Evolutionary conservation across 306 rosid species (phyloP), one percentile per base, ranked within the genome.

Genomic region (Cucumis sativus): DNA sequence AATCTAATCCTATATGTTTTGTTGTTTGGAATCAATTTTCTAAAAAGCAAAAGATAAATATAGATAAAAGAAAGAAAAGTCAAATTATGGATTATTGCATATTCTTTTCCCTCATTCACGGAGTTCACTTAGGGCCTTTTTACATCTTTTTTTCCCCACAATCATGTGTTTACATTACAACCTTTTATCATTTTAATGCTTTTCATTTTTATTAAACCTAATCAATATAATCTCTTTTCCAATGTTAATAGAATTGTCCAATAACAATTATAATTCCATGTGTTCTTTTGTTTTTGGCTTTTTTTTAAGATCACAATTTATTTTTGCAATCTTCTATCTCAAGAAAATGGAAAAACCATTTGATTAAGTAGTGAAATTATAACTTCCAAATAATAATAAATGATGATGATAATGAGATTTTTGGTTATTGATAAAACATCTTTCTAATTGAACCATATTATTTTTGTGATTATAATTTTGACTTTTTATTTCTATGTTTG

Each of bases 81-180:
- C 76, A 71, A 71, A 47, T 1, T 71, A 7, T 71, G 40, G 76
- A 71, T 71, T 23, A 71, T 71, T 49, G 21, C 60, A 49, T 7
- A 25, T 21, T 71, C 9, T 41, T 67, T n/a, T 67, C 74, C 74
- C 16, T 67, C 18, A 67, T 67, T 67, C 74, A 67, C 74, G 74
- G 74, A 67, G 74, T 20, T 67, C 18, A 20, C 55, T 17, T 67
- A 25, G 74, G 74, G 13, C 10, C 10, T 15, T 70, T 52, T 70
- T 52, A 6, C 57, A 2, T 18, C n/a, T 1, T 5, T 45, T 45
- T 45, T 15, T 43, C 1, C 1, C 21, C 10, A 68, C 56, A 43
- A 68, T 43, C 33, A 43, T 68, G 49, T 15, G 33, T 11, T 43
- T 5, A 68, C 11, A 40, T 63, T 33, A 68, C 49, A 4, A 58